These are phyloP conservation scores for Leccinum pseudoinsigne DNA, from an alignment of 1,284 basidiomycete genomes.

Conservation along the genomic window DNA sequence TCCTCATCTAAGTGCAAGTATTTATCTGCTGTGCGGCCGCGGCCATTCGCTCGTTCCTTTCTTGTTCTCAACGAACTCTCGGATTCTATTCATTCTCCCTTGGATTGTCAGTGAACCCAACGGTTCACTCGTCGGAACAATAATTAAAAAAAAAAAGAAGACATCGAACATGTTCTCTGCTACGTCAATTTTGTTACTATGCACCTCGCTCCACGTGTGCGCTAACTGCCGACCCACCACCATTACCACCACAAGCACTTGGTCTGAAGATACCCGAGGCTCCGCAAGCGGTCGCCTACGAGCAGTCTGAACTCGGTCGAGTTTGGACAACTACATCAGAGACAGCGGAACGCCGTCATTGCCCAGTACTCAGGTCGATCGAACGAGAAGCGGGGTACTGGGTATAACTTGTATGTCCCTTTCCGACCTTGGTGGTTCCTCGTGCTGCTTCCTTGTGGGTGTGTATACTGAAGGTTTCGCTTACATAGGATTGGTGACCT, in stretches of 20 bases:
- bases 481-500: slow-evolving; percentile 28
- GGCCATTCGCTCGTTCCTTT: too few species aligned
- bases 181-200: too few species aligned
- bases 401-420: slow-evolving; percentile 29
- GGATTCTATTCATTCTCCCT: too few species aligned
- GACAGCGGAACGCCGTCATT: slow-evolving; percentile 24
- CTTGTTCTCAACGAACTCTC: too few species aligned
- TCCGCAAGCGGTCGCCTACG: slow-evolving; percentile 16
- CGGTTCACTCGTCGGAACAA: too few species aligned
- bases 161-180: too few species aligned
- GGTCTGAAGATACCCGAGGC: slow-evolving; percentile 36
- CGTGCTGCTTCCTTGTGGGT: neutral
- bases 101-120: too few species aligned
- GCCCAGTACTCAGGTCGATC: slow-evolving; percentile 20
- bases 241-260: slow-evolving; percentile 33
- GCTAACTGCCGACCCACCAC: too few species aligned
- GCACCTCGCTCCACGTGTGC: too few species aligned
- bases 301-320: slow-evolving; percentile 12
- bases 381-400: slow-evolving; percentile 27
- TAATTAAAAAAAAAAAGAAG: too few species aligned
- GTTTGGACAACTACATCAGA: slow-evolving; percentile 22
- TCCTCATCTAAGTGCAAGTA: too few species aligned
- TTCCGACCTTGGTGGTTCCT: neutral
- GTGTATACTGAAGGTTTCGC: slow-evolving; percentile 8
- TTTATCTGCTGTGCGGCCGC: too few species aligned